Evolutionary conservation across 306 rosid genomes (phyloP).

Genomic region (Boehmeria nivea): DNA sequence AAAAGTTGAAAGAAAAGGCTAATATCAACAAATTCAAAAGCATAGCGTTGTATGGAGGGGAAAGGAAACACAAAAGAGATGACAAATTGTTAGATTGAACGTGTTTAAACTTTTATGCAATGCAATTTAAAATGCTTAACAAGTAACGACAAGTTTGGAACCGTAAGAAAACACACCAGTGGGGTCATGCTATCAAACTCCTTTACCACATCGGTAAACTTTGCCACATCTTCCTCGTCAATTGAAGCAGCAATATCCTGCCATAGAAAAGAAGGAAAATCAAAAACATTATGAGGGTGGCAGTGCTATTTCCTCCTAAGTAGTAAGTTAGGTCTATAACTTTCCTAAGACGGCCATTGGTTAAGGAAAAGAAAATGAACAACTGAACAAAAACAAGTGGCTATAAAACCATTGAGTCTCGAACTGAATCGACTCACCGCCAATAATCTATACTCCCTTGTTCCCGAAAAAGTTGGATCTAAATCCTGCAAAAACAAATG

Average conservation of each 20-base stretch:
- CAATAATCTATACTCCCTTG: slow-evolving; percentile 79
- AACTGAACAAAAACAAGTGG: not conserved
- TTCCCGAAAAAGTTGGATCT: slow-evolving; percentile 89
- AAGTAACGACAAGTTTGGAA: not conserved
- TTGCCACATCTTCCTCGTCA: slow-evolving; percentile 80
- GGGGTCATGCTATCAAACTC: slow-evolving; percentile 96
- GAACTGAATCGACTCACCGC: slow-evolving; percentile 42
- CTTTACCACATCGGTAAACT: slow-evolving; percentile 83
- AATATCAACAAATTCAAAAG: too few species aligned
- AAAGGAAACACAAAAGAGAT: not conserved
- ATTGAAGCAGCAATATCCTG: slow-evolving; percentile 80
- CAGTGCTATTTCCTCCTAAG: not conserved
- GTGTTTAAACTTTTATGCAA: too few species aligned
- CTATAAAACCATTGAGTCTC: not conserved
- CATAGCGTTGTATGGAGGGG: too few species aligned
- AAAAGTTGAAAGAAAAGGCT: not conserved
- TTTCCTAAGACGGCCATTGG: too few species aligned
- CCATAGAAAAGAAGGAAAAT: not conserved
- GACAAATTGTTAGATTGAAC: too few species aligned
- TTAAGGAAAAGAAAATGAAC: too few species aligned
- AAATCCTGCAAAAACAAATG: slow-evolving; percentile 62
- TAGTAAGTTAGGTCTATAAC: too few species aligned
- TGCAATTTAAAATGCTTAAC: not conserved
- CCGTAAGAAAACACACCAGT: slow-evolving; percentile 43
- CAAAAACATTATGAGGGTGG: not conserved